Percentiles rank a stretch among this genome's conserved stretches.
Conservation (phyloP, 225 moss, liverwort and hornwort genomes). For the Bryoerythrophyllum caledonicum region DNA sequence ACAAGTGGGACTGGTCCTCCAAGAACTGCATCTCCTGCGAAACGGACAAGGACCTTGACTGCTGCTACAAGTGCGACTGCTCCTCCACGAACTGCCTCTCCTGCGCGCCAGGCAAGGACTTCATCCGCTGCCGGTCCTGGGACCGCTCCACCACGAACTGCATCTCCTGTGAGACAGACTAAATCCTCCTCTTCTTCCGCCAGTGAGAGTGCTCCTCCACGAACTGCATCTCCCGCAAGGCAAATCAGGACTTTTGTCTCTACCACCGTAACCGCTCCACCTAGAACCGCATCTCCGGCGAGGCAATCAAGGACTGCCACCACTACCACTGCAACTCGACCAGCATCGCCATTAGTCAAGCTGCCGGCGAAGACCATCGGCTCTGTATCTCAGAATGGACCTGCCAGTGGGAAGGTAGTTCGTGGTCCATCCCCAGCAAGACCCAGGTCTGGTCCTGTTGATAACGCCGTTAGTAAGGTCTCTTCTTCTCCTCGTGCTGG, state of each 20-base stretch:
- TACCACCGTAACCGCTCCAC: conserved; percentile 18
- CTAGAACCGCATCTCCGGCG: conserved; percentile 35
- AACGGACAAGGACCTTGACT: conserved; percentile 15
- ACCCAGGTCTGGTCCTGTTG: conserved; percentile 27
- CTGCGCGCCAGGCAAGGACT: conserved; percentile 23
- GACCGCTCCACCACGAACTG: conserved; percentile 23
- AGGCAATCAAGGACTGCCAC: conserved; percentile 23
- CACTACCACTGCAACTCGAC: conserved; percentile 11
- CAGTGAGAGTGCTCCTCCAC: conserved; percentile 17
- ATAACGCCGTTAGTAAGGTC: conserved; percentile 15
- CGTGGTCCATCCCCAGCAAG: conserved; percentile 33
- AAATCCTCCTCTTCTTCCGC: conserved; percentile 12
- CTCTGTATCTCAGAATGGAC: conserved; percentile 26
- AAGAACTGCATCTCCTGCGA: conserved; percentile 31
- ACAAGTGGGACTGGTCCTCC: neutral
- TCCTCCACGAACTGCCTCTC: conserved; percentile 33
- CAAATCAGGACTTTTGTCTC: conserved; percentile 17
- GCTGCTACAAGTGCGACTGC: conserved; percentile 1
- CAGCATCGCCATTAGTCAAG: conserved; percentile 17
- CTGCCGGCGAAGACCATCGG: conserved; percentile 10
- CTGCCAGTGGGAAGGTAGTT: conserved; percentile 19
- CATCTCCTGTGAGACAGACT: conserved; percentile 27
- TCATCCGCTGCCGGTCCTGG: neutral
- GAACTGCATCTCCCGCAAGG: conserved; percentile 32
- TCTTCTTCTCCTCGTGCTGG: conserved; percentile 31